phyloP scores from a whole-genome alignment of 768 basidiomycete genomes.

The Leccinum rimulosum region DNA sequence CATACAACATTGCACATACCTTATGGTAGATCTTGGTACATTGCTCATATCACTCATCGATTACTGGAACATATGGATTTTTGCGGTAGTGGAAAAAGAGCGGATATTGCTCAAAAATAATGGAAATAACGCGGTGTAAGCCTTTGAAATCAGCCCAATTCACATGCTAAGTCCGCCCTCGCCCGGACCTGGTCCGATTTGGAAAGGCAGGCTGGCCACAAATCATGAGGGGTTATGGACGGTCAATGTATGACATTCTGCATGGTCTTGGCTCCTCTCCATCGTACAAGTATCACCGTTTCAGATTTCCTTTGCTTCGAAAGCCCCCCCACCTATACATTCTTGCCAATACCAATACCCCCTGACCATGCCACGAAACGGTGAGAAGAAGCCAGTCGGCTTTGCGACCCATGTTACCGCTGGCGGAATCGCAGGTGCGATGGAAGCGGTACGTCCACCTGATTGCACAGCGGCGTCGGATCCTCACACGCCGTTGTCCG shows the following conservation, averaged over 20 bases:
- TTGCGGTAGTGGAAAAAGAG: conserved; percentile 21
- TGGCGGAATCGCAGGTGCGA: conserved; percentile 90
- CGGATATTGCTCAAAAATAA: conserved; percentile 1
- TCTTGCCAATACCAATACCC: not conserved
- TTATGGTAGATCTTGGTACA: not conserved
- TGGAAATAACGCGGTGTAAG: conserved; percentile 20
- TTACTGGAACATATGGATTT: conserved; percentile 10
- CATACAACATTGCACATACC: conserved; percentile 6
- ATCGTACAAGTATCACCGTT: not conserved
- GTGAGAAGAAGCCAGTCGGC: conserved; percentile 73
- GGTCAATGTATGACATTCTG: not conserved
- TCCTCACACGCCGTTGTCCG: conserved; percentile 3
- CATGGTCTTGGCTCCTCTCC: not conserved
- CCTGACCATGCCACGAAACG: conserved; percentile 49
- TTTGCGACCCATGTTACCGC: conserved; percentile 91
- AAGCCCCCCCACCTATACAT: not conserved
- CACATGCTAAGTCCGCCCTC: conserved; percentile 30
- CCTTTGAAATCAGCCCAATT: conserved; percentile 24
- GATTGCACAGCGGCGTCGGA: not conserved
- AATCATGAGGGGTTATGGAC: conserved; percentile 22
- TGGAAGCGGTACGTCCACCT: conserved; percentile 71
- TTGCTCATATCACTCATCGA: not conserved
- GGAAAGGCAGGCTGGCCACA: conserved; percentile 4
- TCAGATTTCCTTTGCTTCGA: not conserved
- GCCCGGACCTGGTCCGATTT: not conserved